phyloP scores from a whole-genome alignment of 2,329 filamentous ascomycete genomes.

The Aspergillus aculeatus region DNA sequence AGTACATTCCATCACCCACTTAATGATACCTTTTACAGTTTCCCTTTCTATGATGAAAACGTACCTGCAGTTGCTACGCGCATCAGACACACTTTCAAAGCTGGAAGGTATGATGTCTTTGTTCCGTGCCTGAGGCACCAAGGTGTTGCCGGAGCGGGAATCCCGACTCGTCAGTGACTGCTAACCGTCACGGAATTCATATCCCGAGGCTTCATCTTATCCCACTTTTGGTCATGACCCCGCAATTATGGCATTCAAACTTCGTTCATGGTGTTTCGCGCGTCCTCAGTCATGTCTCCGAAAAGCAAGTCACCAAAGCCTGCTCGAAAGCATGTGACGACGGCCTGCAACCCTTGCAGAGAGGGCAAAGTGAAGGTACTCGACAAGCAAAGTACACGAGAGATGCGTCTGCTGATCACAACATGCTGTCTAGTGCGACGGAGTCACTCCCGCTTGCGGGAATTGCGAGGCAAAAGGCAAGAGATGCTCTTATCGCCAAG shows the following conservation, averaged over 20 bases:
- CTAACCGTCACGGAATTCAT: not conserved
- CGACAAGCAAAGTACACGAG: not conserved
- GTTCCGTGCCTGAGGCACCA: not conserved
- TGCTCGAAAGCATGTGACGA: conserved; percentile 44
- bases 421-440: conserved; percentile 33
- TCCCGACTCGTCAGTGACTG: not conserved
- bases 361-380: conserved; percentile 46
- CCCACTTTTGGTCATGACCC: not conserved
- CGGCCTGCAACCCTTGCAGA: conserved; percentile 45
- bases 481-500: conserved; percentile 38
- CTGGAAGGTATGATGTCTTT: not conserved
- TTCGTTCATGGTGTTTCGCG: too few species aligned
- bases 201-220: not conserved
- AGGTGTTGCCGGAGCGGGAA: not conserved
- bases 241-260: too few species aligned
- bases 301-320: conserved; percentile 24
- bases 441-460: conserved; percentile 35
- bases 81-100: not conserved
- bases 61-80: not conserved
- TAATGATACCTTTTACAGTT: too few species aligned
- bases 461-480: conserved; percentile 39
- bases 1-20: too few species aligned
- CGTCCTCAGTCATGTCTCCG: not conserved
- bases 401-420: not conserved
- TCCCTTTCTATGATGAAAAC: too few species aligned